These are phyloP conservation scores for Aristolochia californica DNA, from an alignment of 164 flowering plant species.

Conservation along the genomic window DNA sequence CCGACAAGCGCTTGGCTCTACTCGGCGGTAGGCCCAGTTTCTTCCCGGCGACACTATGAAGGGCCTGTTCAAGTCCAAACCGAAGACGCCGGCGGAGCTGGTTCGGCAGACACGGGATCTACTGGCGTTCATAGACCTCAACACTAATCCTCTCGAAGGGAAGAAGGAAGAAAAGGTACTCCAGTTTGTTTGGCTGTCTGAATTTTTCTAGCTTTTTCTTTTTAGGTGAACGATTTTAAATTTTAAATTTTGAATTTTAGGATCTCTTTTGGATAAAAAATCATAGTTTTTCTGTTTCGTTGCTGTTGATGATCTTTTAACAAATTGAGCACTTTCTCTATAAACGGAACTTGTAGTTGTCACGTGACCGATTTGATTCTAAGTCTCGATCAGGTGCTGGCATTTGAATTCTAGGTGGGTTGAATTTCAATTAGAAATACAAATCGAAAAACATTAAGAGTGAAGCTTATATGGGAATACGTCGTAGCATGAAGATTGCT, in stretches of 20 bases:
- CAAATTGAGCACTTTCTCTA: neutral
- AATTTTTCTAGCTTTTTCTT: neutral
- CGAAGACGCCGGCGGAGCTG: conserved; percentile 52
- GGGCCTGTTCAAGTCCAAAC: conserved; percentile 57
- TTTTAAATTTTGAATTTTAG: neutral
- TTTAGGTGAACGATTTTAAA: neutral
- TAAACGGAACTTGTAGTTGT: no score
- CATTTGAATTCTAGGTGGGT: no score
- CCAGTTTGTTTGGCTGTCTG: neutral
- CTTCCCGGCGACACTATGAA: conserved; percentile 24
- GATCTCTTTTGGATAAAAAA: no score
- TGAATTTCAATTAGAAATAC: no score
- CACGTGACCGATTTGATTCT: no score
- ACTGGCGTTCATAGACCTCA: conserved; percentile 27
- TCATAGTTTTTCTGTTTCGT: neutral
- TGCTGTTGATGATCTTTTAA: neutral
- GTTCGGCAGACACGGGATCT: conserved; percentile 58
- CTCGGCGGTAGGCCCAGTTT: neutral
- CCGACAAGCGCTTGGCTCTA: no score
- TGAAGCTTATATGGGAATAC: no score
- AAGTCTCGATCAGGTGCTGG: no score
- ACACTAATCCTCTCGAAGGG: conserved; percentile 27
- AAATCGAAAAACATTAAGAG: no score
- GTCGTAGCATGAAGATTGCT: no score
- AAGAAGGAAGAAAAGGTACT: conserved; percentile 65